phyloP scores from a whole-genome alignment of 2,329 filamentous ascomycete species.

The Fusarium penzigii region DNA sequence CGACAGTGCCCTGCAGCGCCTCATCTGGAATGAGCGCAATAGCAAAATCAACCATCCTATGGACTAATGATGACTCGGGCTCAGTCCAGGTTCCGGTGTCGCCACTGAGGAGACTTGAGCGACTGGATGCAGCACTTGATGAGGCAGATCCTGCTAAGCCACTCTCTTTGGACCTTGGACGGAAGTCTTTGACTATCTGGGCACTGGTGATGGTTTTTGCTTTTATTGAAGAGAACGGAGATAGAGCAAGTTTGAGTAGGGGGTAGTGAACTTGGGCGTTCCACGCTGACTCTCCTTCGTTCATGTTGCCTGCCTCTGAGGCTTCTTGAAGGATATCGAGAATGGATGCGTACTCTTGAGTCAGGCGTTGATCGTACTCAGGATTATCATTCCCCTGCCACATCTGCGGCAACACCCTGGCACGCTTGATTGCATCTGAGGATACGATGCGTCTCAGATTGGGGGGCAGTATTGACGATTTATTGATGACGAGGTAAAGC shows the following conservation, averaged over 20 bases:
- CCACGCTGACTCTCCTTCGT: constrained; percentile 3
- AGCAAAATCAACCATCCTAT: constrained; percentile 4
- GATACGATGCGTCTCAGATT: background rate
- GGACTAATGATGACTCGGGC: background rate
- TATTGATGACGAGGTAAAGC: background rate
- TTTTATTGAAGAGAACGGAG: background rate
- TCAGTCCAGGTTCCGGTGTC: background rate
- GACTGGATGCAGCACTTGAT: constrained; percentile 2
- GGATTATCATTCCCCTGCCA: background rate
- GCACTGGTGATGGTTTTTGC: constrained; percentile 3
- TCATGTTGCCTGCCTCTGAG: background rate
- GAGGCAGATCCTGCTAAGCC: background rate
- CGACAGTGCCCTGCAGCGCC: background rate
- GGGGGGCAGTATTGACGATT: background rate
- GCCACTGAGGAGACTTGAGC: constrained; percentile 1
- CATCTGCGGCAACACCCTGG: background rate
- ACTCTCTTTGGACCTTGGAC: background rate
- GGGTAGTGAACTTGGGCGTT: constrained; percentile 2
- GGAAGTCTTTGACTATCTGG: constrained; percentile 2
- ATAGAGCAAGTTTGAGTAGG: constrained; percentile 3
- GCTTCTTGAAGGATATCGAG: background rate
- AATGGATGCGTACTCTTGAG: background rate
- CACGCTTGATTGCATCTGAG: background rate
- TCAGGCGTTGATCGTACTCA: background rate
- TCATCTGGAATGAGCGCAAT: background rate